A percentile compares a stretch with the other conserved stretches of the same genome.
phyloP scores from a whole-genome alignment of 495 filamentous ascomycete species.

The Aspergillus conjunctus region DNA sequence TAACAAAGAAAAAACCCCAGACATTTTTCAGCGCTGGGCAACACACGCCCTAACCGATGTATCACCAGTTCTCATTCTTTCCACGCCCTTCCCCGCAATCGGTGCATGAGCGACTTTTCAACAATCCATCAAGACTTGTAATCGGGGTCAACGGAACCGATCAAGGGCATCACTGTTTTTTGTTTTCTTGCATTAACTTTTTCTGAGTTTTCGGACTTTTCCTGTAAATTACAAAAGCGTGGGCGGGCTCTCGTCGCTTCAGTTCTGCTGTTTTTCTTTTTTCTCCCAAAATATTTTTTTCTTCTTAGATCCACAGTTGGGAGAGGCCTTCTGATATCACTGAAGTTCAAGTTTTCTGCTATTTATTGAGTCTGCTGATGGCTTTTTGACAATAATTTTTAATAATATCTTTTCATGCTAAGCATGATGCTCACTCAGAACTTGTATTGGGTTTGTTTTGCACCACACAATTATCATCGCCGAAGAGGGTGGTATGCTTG shows the following conservation, averaged over 20 bases:
- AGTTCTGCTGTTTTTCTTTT: constrained; percentile 10
- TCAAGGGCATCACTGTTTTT: neutral
- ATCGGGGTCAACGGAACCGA: constrained; percentile 7
- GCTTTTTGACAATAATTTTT: neutral
- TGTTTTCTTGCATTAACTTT: constrained; percentile 13
- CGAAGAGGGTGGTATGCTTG: too few relatives aligned
- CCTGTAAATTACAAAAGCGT: constrained; percentile 51
- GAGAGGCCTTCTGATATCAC: constrained; percentile 19
- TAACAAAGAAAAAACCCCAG: neutral
- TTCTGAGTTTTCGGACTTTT: constrained; percentile 16
- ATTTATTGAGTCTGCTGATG: neutral
- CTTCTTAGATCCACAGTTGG: constrained; percentile 15
- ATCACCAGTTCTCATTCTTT: constrained; percentile 1
- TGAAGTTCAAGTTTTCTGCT: neutral
- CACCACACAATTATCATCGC: too few relatives aligned
- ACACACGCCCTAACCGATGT: neutral
- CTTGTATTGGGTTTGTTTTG: too few relatives aligned
- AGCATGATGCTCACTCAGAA: neutral
- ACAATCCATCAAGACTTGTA: constrained; percentile 4
- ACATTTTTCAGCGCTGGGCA: neutral
- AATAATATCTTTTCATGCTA: neutral
- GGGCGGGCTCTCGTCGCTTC: constrained; percentile 39
- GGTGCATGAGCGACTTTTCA: constrained; percentile 1
- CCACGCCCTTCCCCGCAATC: neutral
- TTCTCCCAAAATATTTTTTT: constrained; percentile 12